These are phyloP conservation scores for Clarireedia monteithiana DNA, from an alignment of 2,329 filamentous ascomycete genomes.

Conservation along the genomic window DNA sequence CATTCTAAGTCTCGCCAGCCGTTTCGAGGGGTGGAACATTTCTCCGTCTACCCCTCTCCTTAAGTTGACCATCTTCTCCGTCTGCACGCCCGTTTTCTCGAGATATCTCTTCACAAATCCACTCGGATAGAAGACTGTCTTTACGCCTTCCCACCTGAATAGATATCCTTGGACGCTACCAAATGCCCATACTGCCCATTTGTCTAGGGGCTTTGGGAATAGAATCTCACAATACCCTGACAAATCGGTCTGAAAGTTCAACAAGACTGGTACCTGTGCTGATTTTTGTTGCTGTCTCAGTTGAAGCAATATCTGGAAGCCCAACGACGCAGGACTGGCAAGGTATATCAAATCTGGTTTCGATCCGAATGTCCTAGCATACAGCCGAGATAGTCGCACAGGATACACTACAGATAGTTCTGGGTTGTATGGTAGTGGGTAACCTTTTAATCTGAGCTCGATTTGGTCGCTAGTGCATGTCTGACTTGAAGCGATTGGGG, in stretches of 20 bases:
- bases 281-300: conserved; percentile 49
- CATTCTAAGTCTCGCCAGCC: conserved; percentile 43
- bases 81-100: conserved; percentile 45
- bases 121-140: conserved; percentile 63
- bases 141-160: conserved; percentile 52
- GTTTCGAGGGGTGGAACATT: conserved; percentile 48
- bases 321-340: conserved; percentile 60
- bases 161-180: conserved; percentile 58
- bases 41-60: conserved; percentile 58
- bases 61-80: conserved; percentile 50
- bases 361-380: conserved; percentile 48
- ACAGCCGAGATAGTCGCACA: conserved; percentile 55
- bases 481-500: conserved; percentile 15
- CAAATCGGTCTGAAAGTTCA: conserved; percentile 67
- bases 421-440: conserved; percentile 63
- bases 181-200: conserved; percentile 54
- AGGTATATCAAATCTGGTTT: conserved; percentile 61
- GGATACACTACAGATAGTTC: conserved; percentile 64
- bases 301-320: conserved; percentile 65
- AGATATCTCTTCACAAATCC: conserved; percentile 55
- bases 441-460: conserved; percentile 55
- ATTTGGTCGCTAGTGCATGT: conserved; percentile 27
- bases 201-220: conserved; percentile 55
- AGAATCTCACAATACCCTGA: conserved; percentile 62
- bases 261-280: conserved; percentile 50